Evolutionary conservation across 805 yeast genomes (phyloP), one percentile per base, ranked within the genome.

Genomic region (Yamadazyma takamatsuzukensis): DNA sequence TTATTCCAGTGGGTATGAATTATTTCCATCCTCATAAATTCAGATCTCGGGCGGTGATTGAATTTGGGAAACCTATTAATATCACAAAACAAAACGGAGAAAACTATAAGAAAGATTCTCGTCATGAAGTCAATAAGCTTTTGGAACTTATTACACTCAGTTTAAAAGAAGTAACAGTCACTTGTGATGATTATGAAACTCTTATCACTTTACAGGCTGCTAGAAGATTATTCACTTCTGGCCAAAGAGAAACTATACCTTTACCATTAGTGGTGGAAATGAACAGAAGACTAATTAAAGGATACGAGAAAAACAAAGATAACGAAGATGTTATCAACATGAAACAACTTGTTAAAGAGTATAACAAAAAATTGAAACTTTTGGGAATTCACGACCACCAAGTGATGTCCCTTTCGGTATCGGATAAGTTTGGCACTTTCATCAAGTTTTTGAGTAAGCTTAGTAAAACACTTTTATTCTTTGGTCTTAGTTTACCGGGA

Each of bases 181-280:
- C 66, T 12, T 63, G 69, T 41, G 51, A 52, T 24, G 71, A 64
- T 45, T 61, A 60, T 40, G 71, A 64, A 17, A 64, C 70, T 2
- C 49, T 65, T n/a, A 54, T 61, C 53, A 59, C 64, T 2, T 40
- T 64, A n/a, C 70, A 65, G 34, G 69, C 71, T 1, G 68, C 67
- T 3, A 45, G 71, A 34, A 45, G 71, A 25, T 49, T 65, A 37
- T 64, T 61, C 38, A 61, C 68, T 10, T 52, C 61, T 3, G 51
- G 50, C 8, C 47, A 51, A 27, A 39, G 70, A 21, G 59, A 59
- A 11, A 32, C 38, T 9, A 60, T 63, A n/a, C 70, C 70, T 2
- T 44, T 61, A 14, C 64, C 71, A 2, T 34, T 64, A 49, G 70
- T 64, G 26, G 61, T 64, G 18, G 70, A 65, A 37, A 57, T 63